Percentiles rank a stretch among this genome's conserved stretches.
These are phyloP conservation scores for Sphenostylis stenocarpa DNA, from an alignment of 306 rosid genomes.

Conservation along the genomic window DNA sequence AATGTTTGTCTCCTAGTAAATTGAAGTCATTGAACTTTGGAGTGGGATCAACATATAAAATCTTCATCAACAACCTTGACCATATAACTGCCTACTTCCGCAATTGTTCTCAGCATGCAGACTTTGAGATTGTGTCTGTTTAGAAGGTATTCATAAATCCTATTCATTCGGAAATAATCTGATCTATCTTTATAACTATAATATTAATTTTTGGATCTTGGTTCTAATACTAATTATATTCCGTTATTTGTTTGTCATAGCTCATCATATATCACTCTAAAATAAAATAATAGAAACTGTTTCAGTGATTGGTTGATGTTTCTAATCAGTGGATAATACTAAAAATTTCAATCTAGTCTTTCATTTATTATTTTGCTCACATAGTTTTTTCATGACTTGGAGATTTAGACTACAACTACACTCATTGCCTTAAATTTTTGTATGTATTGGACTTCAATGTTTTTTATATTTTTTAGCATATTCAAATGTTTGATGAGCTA, in stretches of 20 bases:
- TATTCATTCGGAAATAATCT: slow-evolving; percentile 13
- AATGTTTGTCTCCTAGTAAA: slow-evolving; percentile 29
- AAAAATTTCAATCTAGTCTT: neutral
- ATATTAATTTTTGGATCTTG: neutral
- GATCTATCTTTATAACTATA: neutral
- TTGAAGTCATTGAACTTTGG: slow-evolving; percentile 37
- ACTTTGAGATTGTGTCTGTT: slow-evolving; percentile 35
- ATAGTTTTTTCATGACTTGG: neutral
- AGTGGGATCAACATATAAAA: slow-evolving; percentile 42
- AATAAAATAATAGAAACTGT: neutral
- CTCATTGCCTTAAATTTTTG: neutral
- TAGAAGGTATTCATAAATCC: slow-evolving; percentile 35
- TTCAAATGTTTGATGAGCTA: neutral
- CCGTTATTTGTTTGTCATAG: neutral
- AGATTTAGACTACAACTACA: neutral
- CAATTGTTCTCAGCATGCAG: slow-evolving; percentile 39
- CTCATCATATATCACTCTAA: slow-evolving; percentile 15
- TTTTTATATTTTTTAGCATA: neutral
- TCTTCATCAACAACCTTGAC: slow-evolving; percentile 43
- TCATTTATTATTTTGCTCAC: slow-evolving; percentile 1
- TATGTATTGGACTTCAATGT: neutral
- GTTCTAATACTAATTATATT: neutral
- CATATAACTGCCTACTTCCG: slow-evolving; percentile 46
- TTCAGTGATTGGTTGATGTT: slow-evolving; percentile 13
- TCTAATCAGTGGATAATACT: slow-evolving; percentile 9